Base-by-base conservation (phyloP, 768 basidiomycete species). In the Dioszegia aurantiaca region DNA sequence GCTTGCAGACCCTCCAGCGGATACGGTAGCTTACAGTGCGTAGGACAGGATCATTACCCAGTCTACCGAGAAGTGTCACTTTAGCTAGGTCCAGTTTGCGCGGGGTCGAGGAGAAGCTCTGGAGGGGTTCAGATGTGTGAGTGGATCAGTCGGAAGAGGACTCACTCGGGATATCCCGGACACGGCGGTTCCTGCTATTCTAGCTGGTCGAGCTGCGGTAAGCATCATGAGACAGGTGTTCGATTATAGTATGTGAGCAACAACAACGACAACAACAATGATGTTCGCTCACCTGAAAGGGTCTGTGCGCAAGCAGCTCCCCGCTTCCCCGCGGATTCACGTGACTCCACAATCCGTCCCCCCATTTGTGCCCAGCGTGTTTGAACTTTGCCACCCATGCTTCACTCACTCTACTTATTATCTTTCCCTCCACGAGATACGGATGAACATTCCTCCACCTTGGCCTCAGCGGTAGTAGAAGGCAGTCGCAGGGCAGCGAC, bases 21-120 rank as follows among this genome's bases (percentile, higher is more conserved):
- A 21, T 14, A 28, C 44, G 48, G 11, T 28, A 12, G 42, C 63
- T 49, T 41, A 68, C 67, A 37, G 55, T 55, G 16, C 66, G 52
- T 31, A 60, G 28, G 1, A 63, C 27, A 14, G 69, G 69, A 48
- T 70, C 69, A 23, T 62, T 49, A 31, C 69, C 69, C 16, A 70
- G 47, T 24, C 69, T 51, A 19, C 69, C 69, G 14, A 70, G 52
- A 11, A 70, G 49, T 39, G 54, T 63, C 28, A 70, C 61, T 26
- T 65, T 68, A 2, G 69, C 47, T 1, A 70, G 17, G 43, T 70
- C 69, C 27, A 48, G 37, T 26, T 55, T 52, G 4, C 46, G 42
- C 16, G 62, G 54, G 21, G 64, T 58, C 4, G 61, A 52, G 62
- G 36, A n/a, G 37, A 70, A 70, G 6, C 63, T 37, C 68, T 70